A percentile compares a stretch with the other conserved stretches of the same genome.
These are phyloP conservation scores for Eucalyptus melliodora DNA, from an alignment of 345 rosid genomes.

Conservation along the genomic window DNA sequence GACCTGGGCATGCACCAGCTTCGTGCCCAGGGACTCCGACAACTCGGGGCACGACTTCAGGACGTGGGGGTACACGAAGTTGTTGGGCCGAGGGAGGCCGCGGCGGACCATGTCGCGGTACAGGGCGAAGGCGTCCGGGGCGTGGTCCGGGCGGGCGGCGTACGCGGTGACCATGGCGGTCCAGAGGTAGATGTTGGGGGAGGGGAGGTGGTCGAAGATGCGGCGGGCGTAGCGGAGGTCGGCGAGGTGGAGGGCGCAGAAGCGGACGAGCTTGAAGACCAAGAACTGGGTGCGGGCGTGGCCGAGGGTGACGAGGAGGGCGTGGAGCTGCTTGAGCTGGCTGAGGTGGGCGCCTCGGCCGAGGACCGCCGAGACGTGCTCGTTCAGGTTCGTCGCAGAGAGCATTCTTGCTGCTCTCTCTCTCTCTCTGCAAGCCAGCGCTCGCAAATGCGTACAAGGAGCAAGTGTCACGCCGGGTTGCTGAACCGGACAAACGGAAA, in stretches of 20 bases:
- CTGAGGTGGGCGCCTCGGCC: constrained; percentile 36
- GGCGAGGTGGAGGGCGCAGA: constrained; percentile 44
- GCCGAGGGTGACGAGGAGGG: constrained; percentile 37
- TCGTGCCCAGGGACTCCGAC: constrained; percentile 7
- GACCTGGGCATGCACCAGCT: constrained; percentile 49
- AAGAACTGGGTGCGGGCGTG: constrained; percentile 50
- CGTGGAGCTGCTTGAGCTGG: constrained; percentile 73
- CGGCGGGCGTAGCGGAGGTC: constrained; percentile 50
- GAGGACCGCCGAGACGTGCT: constrained; percentile 15
- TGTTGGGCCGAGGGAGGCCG: constrained; percentile 43
- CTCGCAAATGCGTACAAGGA: background rate
- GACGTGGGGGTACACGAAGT: constrained; percentile 66
- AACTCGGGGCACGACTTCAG: constrained; percentile 33
- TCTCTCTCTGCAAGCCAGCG: background rate
- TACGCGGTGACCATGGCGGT: constrained; percentile 71
- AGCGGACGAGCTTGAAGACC: constrained; percentile 69
- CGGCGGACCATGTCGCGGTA: constrained; percentile 47
- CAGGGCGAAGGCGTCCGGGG: constrained; percentile 30
- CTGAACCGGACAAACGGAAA: background rate
- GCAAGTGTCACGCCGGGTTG: background rate
- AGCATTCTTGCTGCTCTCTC: background rate
- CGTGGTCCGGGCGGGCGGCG: constrained; percentile 32
- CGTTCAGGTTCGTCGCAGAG: constrained; percentile 6
- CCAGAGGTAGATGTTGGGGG: constrained; percentile 55
- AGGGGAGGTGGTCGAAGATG: constrained; percentile 35